A percentile compares a stretch with the other conserved stretches of the same genome.
These are phyloP conservation scores for Penicillium fuscoglaucum DNA, from an alignment of 2,329 filamentous ascomycete genomes.

Conservation along the genomic window DNA sequence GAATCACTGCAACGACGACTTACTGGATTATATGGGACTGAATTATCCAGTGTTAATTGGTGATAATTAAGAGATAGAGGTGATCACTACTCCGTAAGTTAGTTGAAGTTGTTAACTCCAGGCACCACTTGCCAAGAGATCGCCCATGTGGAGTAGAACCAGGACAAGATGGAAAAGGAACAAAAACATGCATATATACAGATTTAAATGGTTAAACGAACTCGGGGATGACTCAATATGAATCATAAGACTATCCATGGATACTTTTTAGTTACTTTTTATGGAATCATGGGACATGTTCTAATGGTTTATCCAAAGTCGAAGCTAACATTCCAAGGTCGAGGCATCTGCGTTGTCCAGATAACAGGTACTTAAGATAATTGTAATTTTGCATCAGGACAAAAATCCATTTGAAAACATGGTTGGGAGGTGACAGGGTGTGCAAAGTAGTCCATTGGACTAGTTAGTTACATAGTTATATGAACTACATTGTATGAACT, in stretches of 20 bases:
- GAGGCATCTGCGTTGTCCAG: too few relatives aligned
- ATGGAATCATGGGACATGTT: slow-evolving; percentile 3
- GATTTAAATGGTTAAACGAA: neutral
- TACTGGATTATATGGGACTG: neutral
- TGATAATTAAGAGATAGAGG: neutral
- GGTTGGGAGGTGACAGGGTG: neutral
- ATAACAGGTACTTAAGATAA: neutral
- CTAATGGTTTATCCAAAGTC: slow-evolving; percentile 6
- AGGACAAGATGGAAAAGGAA: neutral
- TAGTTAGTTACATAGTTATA: too few relatives aligned
- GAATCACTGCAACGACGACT: slow-evolving; percentile 9
- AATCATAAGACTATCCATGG: slow-evolving; percentile 6
- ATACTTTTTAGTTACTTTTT: neutral
- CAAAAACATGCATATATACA: neutral
- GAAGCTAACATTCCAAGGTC: slow-evolving; percentile 14
- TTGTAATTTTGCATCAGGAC: neutral
- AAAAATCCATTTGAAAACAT: slow-evolving; percentile 6
- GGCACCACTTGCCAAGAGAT: slow-evolving; percentile 9
- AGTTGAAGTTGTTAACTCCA: neutral
- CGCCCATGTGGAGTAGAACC: neutral
- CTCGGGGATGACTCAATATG: neutral
- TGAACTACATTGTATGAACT: neutral
- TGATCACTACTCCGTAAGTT: too few relatives aligned
- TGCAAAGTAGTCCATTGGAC: neutral
- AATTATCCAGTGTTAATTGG: neutral